These are phyloP conservation scores for Suhomyces bokatorum DNA, from an alignment of 1,139 yeast genomes.

Conservation along the genomic window DNA sequence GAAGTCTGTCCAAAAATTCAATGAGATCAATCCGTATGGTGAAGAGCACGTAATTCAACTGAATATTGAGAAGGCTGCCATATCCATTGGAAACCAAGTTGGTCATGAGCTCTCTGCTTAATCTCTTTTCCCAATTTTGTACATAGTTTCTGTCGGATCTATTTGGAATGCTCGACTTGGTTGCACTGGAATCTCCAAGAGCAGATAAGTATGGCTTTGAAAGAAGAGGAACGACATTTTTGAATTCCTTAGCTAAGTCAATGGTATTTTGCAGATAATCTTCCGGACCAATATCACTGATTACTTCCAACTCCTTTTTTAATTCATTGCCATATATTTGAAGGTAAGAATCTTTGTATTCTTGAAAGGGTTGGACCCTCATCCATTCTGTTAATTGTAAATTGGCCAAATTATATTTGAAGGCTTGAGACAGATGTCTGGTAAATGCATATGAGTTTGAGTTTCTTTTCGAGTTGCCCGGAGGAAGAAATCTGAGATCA, in stretches of 20 bases:
- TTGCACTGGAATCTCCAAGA: neutral
- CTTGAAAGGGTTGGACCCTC: constrained; percentile 36
- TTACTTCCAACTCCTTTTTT: constrained; percentile 13
- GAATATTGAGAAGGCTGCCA: constrained; percentile 34
- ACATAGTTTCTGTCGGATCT: constrained; percentile 7
- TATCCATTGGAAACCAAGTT: constrained; percentile 28
- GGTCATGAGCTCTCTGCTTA: constrained; percentile 27
- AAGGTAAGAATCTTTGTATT: constrained; percentile 29
- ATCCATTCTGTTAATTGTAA: constrained; percentile 45
- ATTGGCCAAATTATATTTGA: constrained; percentile 20
- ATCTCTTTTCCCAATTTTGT: constrained; percentile 27
- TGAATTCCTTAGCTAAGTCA: constrained; percentile 11
- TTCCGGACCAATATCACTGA: constrained; percentile 7
- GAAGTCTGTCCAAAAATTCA: constrained; percentile 23
- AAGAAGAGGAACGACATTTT: constrained; percentile 4
- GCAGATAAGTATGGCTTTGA: constrained; percentile 7
- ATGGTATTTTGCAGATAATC: constrained; percentile 10
- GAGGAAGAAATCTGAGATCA: constrained; percentile 36
- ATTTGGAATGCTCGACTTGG: neutral
- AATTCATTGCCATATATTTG: constrained; percentile 12
- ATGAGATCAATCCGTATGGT: constrained; percentile 32
- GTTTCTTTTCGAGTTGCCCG: neutral
- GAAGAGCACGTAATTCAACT: constrained; percentile 39
- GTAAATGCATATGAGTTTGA: constrained; percentile 12
- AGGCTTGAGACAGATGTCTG: constrained; percentile 12